Conservation (phyloP, 1,284 basidiomycete genomes). For the Volvariella volvacea region DNA sequence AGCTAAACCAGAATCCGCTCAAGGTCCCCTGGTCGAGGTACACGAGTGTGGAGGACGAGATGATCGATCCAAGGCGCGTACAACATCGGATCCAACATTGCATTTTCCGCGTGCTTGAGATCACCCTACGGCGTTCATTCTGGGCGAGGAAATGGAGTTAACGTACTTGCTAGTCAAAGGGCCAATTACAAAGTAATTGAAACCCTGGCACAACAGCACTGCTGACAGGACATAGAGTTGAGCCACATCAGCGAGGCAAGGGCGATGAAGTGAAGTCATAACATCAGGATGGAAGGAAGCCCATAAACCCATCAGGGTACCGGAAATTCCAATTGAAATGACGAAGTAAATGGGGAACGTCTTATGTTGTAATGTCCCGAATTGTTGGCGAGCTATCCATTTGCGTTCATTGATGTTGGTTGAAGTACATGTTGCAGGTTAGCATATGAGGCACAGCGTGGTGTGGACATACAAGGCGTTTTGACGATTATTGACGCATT, state of each 20-base stretch:
- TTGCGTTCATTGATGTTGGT: conserved; percentile 1
- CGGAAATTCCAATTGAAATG: conserved; percentile 49
- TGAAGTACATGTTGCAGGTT: neutral
- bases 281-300: conserved; percentile 59
- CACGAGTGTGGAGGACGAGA: no score
- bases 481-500: no score
- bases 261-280: conserved; percentile 38
- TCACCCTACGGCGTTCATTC: no score
- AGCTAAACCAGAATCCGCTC: no score
- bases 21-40: no score
- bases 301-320: conserved; percentile 56
- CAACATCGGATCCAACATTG: no score
- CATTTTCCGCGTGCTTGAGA: no score
- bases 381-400: conserved; percentile 60
- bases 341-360: conserved; percentile 75
- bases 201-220: conserved; percentile 42
- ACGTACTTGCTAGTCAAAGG: conserved; percentile 63
- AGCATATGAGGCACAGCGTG: no score
- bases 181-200: conserved; percentile 56
- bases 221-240: conserved; percentile 61
- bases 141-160: neutral
- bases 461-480: no score
- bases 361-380: conserved; percentile 69
- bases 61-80: no score
- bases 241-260: conserved; percentile 53